Percentiles rank a stretch among this genome's conserved stretches.
Evolutionary conservation across 176 grass and related monocot species (phyloP).

Genomic region (Cenchrus americanus): DNA sequence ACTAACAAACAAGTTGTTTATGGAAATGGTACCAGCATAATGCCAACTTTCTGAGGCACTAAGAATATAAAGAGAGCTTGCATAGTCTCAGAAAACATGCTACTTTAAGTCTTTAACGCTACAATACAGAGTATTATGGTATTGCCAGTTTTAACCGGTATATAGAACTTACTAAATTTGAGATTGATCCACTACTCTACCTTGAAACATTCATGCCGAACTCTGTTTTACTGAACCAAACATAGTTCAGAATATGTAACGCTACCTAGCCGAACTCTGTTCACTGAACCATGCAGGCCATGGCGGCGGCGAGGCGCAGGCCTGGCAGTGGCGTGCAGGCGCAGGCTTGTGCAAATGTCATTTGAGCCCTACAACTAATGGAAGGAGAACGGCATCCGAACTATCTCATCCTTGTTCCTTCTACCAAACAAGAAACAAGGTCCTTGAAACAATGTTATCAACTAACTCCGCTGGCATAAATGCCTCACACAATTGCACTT

Average conservation of each 20-base stretch:
- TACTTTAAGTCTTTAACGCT: not conserved
- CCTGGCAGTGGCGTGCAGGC: too few relatives aligned
- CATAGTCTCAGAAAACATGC: slow-evolving; percentile 9
- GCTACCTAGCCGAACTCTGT: not conserved
- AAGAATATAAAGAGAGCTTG: slow-evolving; percentile 21
- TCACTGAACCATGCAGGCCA: too few relatives aligned
- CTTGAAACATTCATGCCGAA: slow-evolving; percentile 2
- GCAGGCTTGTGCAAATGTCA: too few relatives aligned
- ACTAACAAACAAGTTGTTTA: slow-evolving; percentile 13
- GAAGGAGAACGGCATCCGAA: too few relatives aligned
- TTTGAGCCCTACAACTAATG: too few relatives aligned
- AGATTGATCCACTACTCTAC: slow-evolving; percentile 8
- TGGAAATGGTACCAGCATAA: not conserved
- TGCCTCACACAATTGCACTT: not conserved
- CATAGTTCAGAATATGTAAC: not conserved
- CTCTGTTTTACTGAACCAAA: not conserved
- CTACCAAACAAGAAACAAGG: too few relatives aligned
- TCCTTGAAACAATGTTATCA: too few relatives aligned
- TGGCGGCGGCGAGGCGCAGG: too few relatives aligned
- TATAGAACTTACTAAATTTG: not conserved
- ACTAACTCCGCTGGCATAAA: not conserved
- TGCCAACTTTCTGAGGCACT: slow-evolving; percentile 9
- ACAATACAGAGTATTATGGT: not conserved
- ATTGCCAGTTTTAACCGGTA: slow-evolving; percentile 29
- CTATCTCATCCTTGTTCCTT: too few relatives aligned